phyloP scores from a whole-genome alignment of 2,329 filamentous ascomycete species.

The Penicillium sp. region DNA sequence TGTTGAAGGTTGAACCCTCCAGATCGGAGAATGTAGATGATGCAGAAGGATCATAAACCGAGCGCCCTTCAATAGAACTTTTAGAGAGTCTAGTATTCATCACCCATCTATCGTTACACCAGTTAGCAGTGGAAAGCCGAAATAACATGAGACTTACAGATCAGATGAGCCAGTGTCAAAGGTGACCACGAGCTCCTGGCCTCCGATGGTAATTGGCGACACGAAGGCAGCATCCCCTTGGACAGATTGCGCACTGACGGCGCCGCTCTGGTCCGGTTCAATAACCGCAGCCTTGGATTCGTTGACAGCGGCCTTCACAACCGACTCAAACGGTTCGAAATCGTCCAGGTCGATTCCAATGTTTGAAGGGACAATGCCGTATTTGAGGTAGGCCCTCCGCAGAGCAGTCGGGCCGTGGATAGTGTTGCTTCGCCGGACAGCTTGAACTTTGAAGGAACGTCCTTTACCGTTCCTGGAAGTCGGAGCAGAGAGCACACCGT shows the following conservation, averaged over 20 bases:
- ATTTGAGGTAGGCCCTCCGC: constrained; percentile 71
- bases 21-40: constrained; percentile 57
- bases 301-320: constrained; percentile 30
- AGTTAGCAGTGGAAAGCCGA: not conserved
- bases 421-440: constrained; percentile 62
- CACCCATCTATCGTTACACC: constrained; percentile 61
- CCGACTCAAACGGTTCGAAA: constrained; percentile 41
- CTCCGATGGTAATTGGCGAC: constrained; percentile 70
- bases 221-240: constrained; percentile 72
- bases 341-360: constrained; percentile 44
- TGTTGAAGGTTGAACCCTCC: constrained; percentile 61
- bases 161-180: constrained; percentile 80
- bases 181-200: constrained; percentile 70
- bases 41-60: constrained; percentile 58
- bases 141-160: constrained; percentile 53
- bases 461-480: constrained; percentile 32
- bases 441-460: constrained; percentile 65
- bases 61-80: constrained; percentile 55
- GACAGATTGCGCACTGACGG: constrained; percentile 68
- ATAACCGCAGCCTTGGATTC: constrained; percentile 33
- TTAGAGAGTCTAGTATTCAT: constrained; percentile 66
- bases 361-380: constrained; percentile 57
- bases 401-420: constrained; percentile 67
- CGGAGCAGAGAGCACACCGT: constrained; percentile 40
- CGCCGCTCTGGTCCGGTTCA: constrained; percentile 51